These are phyloP conservation scores for Chalciporus sp. DNA, from an alignment of 1,284 basidiomycete genomes.

Conservation along the genomic window DNA sequence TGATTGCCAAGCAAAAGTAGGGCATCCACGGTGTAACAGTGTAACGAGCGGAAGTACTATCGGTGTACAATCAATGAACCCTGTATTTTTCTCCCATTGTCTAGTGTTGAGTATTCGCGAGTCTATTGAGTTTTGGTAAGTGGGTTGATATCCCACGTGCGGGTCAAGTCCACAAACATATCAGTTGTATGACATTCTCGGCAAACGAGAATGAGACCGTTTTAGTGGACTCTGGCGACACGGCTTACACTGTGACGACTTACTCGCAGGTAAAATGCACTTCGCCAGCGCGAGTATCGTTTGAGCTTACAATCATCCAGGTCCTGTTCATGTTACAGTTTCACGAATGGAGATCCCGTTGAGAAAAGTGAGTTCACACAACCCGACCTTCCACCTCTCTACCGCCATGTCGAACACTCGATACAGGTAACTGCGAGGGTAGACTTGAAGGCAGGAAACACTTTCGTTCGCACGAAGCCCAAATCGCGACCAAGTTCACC, in stretches of 20 bases:
- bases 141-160: background rate
- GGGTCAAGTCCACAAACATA: background rate
- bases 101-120: background rate
- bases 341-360: slow-evolving; percentile 36
- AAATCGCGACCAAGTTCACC: slow-evolving; percentile 53
- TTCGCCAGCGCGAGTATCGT: background rate
- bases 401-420: slow-evolving; percentile 15
- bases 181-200: slow-evolving; percentile 1
- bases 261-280: slow-evolving; percentile 8
- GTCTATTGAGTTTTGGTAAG: background rate
- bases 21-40: slow-evolving; percentile 20
- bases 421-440: slow-evolving; percentile 47
- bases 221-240: background rate
- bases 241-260: slow-evolving; percentile 4
- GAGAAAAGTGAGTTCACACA: slow-evolving; percentile 43
- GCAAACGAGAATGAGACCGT: slow-evolving; percentile 6
- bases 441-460: slow-evolving; percentile 32
- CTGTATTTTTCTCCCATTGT: background rate
- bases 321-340: background rate
- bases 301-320: background rate
- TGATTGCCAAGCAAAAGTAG: slow-evolving; percentile 54
- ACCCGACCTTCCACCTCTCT: background rate
- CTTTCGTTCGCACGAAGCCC: slow-evolving; percentile 32
- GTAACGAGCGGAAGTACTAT: background rate
- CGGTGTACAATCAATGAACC: background rate